Percentiles rank a stretch among this genome's conserved stretches.
Conservation (phyloP, 768 basidiomycete genomes). For the Suillus luteus region DNA sequence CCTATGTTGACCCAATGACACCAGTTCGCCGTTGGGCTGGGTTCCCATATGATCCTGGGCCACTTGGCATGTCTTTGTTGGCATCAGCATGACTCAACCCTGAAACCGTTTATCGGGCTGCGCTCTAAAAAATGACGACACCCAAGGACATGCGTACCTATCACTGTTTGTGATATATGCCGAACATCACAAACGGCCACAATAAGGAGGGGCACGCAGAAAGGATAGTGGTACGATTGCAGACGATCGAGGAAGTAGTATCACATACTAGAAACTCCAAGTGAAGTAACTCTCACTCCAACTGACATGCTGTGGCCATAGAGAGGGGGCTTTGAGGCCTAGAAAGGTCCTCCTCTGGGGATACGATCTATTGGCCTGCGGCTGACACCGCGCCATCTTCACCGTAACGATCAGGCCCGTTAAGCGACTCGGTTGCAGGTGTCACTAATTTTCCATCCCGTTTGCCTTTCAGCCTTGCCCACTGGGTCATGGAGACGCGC, state of each 20-base stretch:
- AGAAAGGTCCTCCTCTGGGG: background rate
- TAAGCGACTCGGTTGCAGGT: background rate
- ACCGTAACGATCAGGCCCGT: background rate
- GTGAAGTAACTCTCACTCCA: background rate
- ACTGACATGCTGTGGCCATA: background rate
- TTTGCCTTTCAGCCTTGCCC: background rate
- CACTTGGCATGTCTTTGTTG: background rate
- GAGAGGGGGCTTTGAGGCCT: background rate
- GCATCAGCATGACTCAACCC: background rate
- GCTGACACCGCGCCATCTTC: background rate
- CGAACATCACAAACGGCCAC: background rate
- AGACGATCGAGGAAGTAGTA: background rate
- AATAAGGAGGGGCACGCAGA: background rate
- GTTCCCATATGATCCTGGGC: background rate
- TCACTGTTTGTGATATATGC: background rate
- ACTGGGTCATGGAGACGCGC: background rate
- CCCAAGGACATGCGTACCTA: background rate
- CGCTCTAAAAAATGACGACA: background rate
- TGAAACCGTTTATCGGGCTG: background rate
- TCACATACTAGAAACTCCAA: background rate
- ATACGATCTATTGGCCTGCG: background rate
- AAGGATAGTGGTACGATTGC: background rate
- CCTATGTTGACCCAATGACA: background rate
- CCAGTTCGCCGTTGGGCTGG: background rate
- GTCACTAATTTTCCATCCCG: background rate